Evolutionary conservation across 257 asterid genomes (phyloP).

Genomic region (Jacaranda mimosifolia): DNA sequence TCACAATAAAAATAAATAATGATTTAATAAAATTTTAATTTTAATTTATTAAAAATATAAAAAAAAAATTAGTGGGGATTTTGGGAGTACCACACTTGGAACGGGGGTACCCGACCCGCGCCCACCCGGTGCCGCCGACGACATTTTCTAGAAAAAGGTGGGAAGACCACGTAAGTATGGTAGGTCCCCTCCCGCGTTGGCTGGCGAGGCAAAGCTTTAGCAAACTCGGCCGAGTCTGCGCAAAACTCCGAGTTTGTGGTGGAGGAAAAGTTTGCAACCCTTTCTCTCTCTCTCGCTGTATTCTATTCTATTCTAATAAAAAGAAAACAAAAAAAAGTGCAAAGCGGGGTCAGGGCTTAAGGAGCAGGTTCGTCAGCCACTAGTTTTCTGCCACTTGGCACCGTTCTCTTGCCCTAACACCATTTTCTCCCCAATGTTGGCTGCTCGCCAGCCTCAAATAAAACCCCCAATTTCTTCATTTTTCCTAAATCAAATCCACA

Average conservation of each 20-base stretch:
- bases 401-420: slow-evolving; percentile 36
- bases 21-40: too few species aligned
- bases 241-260: slow-evolving; percentile 55
- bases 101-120: too few species aligned
- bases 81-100: too few species aligned
- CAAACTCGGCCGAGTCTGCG: slow-evolving; percentile 29
- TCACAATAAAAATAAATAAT: too few species aligned
- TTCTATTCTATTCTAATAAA: slow-evolving; percentile 17
- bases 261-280: slow-evolving; percentile 31
- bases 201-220: slow-evolving; percentile 26
- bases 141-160: slow-evolving; percentile 20
- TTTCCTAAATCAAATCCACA: slow-evolving; percentile 34
- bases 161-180: slow-evolving; percentile 11
- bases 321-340: slow-evolving; percentile 63
- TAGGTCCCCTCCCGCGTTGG: slow-evolving; percentile 25
- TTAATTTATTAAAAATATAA: too few species aligned
- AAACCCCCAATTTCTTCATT: slow-evolving; percentile 36
- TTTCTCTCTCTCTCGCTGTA: slow-evolving; percentile 17
- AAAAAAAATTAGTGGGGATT: too few species aligned
- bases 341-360: slow-evolving; percentile 44
- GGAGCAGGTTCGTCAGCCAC: slow-evolving; percentile 49
- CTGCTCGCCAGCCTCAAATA: slow-evolving; percentile 71
- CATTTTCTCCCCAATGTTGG: slow-evolving; percentile 35
- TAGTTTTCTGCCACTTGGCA: slow-evolving; percentile 57
- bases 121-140: background rate